Evolutionary conservation across 495 filamentous ascomycete species (phyloP).

Genomic region (Aspergillus haitiensis): DNA sequence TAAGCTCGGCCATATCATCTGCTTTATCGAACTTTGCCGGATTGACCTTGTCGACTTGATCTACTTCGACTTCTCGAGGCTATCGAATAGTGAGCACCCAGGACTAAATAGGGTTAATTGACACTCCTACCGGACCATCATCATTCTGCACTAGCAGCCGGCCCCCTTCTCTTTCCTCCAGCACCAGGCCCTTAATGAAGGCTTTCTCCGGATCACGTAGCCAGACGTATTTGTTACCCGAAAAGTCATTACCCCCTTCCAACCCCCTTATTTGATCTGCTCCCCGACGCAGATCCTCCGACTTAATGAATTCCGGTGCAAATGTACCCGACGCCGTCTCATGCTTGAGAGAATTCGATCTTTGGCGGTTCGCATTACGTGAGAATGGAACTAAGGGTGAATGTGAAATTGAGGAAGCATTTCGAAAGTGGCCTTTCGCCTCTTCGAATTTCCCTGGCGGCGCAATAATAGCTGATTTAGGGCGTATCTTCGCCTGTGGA

Average conservation of each 20-base stretch:
- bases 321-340: constrained; percentile 72
- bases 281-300: constrained; percentile 66
- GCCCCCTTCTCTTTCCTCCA: constrained; percentile 71
- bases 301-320: constrained; percentile 91
- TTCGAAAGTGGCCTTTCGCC: constrained; percentile 53
- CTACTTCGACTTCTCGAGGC: constrained; percentile 82
- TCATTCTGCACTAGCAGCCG: constrained; percentile 85
- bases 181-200: constrained; percentile 88
- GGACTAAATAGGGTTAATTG: neutral
- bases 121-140: constrained; percentile 74
- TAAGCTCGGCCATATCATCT: constrained; percentile 98
- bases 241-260: constrained; percentile 97
- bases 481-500: constrained; percentile 50
- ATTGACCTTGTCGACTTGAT: constrained; percentile 96
- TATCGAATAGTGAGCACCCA: constrained; percentile 36
- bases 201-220: constrained; percentile 80
- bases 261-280: constrained; percentile 71
- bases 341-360: constrained; percentile 62
- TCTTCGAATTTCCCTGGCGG: constrained; percentile 49
- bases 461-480: constrained; percentile 70
- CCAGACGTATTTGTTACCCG: constrained; percentile 99
- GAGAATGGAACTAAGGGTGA: constrained; percentile 32
- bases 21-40: constrained; percentile 99
- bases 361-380: constrained; percentile 35
- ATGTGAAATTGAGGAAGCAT: constrained; percentile 55